Base-by-base conservation (phyloP, 371 early-diverging fungal species). In the Mortierella sp. region DNA sequence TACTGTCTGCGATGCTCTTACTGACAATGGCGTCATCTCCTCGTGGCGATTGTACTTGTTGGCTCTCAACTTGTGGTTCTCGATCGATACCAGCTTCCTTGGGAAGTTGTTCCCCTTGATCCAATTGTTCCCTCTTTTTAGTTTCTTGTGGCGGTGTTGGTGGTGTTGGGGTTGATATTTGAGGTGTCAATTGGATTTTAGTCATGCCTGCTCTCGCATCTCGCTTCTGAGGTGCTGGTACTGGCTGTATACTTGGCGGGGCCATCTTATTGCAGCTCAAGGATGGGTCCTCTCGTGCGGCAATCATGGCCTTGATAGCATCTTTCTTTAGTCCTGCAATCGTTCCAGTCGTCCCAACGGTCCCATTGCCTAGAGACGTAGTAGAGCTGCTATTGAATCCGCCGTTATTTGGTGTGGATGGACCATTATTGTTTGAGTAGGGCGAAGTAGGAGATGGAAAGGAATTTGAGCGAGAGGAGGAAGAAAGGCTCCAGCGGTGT, bases 261-360 rank as follows among this genome's bases (percentile, higher is more conserved):
- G 74, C 70, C 70, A 70, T 73, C 57, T 74, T 74, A 47, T 64
- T 70, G 28, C 79, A 79, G 51, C 81, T 75, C 69, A 81, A 43
- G n/a, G 81, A 43, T 18, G 81, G 81, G 35, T 81, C 81, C 65
- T 81, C 81, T n/a, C 81, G 59, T 14, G 76, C 76, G 5, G 73
- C 76, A 55, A 81, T 81, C 81, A 81, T 81, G 26, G 72, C 72
- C 61, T 81, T 75, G 66, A 81, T 81, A n/a, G 35, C 16, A 39
- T 49, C 72, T 39, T 62, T 62, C 30, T 43, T 62, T 37, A 39
- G 8, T n/a, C 61, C 61, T 18, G 20, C 35, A 40, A 49, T 1
- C 1, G 58, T n/a, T n/a, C 47, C 45, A 11, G 45, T 59, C 26
- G n/a, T 22, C 24, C 66, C 66, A 8, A 40, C 40, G 6, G 37